These are phyloP conservation scores for Helenozyma rhizophorensis DNA, from an alignment of 805 yeast species.

Conservation along the genomic window DNA sequence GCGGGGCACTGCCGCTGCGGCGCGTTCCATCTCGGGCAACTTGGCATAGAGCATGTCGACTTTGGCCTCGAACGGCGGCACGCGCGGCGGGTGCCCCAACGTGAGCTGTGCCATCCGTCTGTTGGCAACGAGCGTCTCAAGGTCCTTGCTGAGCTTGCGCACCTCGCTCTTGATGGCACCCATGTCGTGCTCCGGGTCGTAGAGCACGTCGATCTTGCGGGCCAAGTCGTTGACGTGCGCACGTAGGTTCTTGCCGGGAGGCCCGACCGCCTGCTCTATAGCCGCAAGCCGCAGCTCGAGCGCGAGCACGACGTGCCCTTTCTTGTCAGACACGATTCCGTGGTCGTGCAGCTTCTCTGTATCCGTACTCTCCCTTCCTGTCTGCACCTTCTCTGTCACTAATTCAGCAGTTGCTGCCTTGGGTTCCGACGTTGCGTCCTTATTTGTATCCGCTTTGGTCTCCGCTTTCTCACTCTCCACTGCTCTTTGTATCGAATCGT, in stretches of 20 bases:
- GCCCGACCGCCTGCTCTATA: constrained; percentile 23
- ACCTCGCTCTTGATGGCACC: constrained; percentile 22
- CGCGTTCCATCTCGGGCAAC: constrained; percentile 23
- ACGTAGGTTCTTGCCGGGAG: constrained; percentile 18
- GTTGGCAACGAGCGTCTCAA: constrained; percentile 21
- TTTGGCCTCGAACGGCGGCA: constrained; percentile 13
- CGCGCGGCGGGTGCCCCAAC: constrained; percentile 1
- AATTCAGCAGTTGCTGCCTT: too few relatives aligned
- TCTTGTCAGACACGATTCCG: too few relatives aligned
- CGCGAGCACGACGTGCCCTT: constrained; percentile 8
- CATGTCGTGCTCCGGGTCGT: constrained; percentile 31
- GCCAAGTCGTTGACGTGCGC: constrained; percentile 26
- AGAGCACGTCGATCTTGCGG: constrained; percentile 30
- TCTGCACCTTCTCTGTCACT: too few relatives aligned
- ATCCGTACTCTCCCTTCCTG: too few relatives aligned
- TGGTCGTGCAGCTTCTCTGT: too few relatives aligned
- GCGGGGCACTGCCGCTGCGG: constrained; percentile 20
- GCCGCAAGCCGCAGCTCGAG: constrained; percentile 23
- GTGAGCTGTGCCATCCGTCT: constrained; percentile 15
- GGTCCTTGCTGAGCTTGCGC: constrained; percentile 18
- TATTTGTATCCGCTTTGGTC: background rate
- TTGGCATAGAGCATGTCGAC: constrained; percentile 23
- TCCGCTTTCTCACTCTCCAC: too few relatives aligned
- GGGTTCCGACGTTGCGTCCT: background rate
- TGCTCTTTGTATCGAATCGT: too few relatives aligned